phyloP scores from a whole-genome alignment of 257 asterid genomes.

The Plectranthus barbatus region DNA sequence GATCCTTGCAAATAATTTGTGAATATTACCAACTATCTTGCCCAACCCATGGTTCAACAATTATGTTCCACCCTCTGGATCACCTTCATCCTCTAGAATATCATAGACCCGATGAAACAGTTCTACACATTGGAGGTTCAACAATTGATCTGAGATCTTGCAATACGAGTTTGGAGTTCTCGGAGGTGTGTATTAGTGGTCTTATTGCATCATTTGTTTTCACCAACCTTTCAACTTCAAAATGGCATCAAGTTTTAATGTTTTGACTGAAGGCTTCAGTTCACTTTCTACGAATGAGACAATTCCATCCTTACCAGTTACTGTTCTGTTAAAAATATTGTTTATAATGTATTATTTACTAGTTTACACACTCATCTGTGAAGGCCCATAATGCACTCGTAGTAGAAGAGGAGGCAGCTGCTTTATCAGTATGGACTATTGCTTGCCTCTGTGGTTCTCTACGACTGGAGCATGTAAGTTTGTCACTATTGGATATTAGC shows the following conservation, averaged over 20 bases:
- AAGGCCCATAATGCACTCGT: conserved; percentile 77
- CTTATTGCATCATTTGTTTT: background rate
- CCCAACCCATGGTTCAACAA: conserved; percentile 74
- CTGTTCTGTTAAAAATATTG: background rate
- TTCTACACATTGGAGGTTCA: conserved; percentile 68
- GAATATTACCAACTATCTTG: conserved; percentile 64
- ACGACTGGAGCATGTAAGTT: conserved; percentile 88
- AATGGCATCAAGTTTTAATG: no score
- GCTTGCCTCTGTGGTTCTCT: conserved; percentile 96
- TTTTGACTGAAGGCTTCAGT: background rate
- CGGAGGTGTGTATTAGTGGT: conserved; percentile 54
- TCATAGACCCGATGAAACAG: conserved; percentile 71
- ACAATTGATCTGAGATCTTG: conserved; percentile 77
- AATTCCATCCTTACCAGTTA: background rate
- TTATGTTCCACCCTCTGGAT: conserved; percentile 82
- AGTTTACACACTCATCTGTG: background rate
- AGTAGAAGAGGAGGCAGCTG: conserved; percentile 97
- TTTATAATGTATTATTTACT: background rate
- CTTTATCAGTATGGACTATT: conserved; percentile 92
- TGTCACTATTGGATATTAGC: no score
- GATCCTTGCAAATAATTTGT: conserved; percentile 80
- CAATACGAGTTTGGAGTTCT: conserved; percentile 76
- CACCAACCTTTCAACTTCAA: background rate
- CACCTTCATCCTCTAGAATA: conserved; percentile 88
- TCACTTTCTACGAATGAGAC: background rate